Conservation (phyloP, 2,329 filamentous ascomycete genomes). For the Moelleriella libera region DNA sequence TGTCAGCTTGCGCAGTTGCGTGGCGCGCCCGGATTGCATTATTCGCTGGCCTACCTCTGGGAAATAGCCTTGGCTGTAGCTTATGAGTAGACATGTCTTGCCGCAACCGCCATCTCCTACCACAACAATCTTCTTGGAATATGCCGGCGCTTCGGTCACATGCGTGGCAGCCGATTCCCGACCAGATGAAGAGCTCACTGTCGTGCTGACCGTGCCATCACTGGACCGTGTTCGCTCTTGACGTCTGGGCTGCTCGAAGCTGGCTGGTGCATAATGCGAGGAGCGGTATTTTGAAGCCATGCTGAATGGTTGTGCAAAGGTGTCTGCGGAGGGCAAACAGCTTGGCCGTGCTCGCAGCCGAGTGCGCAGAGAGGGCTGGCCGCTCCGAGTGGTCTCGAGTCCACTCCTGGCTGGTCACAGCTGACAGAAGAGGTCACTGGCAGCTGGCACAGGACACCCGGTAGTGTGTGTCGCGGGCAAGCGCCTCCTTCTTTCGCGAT, state of each 20-base stretch:
- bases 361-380: neutral
- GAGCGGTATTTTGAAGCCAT: slow-evolving; percentile 44
- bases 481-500: neutral
- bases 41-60: slow-evolving; percentile 59
- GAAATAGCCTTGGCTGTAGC: slow-evolving; percentile 97
- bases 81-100: slow-evolving; percentile 96
- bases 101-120: slow-evolving; percentile 96
- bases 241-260: slow-evolving; percentile 23
- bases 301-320: slow-evolving; percentile 5
- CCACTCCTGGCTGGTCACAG: neutral
- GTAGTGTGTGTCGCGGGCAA: slow-evolving; percentile 2
- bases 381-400: neutral
- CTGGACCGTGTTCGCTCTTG: slow-evolving; percentile 54
- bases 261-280: slow-evolving; percentile 32
- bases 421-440: too few species aligned
- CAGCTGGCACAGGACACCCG: too few species aligned
- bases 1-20: neutral
- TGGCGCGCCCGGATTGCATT: too few species aligned
- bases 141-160: slow-evolving; percentile 79
- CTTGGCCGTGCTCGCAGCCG: neutral
- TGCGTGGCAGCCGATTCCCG: slow-evolving; percentile 69
- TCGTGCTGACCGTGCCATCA: slow-evolving; percentile 82
- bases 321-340: neutral
- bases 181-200: slow-evolving; percentile 60
- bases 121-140: slow-evolving; percentile 98